phyloP scores from a whole-genome alignment of 2,329 filamentous ascomycete genomes.

The Lecanicillium sp. region DNA sequence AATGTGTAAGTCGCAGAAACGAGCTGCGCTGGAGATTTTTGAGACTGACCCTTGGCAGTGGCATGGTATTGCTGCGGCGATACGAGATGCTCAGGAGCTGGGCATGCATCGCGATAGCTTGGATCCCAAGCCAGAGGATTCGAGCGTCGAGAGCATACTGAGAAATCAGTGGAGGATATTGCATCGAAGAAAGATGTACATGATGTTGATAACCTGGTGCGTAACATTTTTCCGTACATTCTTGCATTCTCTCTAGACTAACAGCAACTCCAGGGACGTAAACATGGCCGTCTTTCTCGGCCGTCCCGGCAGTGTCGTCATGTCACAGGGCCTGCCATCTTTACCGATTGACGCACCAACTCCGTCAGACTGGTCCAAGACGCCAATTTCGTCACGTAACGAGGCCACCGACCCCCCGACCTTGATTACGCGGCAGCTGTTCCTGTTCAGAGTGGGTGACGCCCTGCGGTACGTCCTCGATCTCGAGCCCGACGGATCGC shows the following conservation, averaged over 20 bases:
- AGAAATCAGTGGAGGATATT: constrained; percentile 55
- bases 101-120: constrained; percentile 50
- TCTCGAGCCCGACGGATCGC: constrained; percentile 50
- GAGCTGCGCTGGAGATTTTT: too few relatives aligned
- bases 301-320: constrained; percentile 50
- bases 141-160: constrained; percentile 42
- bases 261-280: constrained; percentile 39
- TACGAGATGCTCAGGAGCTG: constrained; percentile 57
- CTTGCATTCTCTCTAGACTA: neutral
- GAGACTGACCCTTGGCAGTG: constrained; percentile 32
- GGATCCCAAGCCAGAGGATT: constrained; percentile 43
- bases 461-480: constrained; percentile 48
- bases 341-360: constrained; percentile 48
- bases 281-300: constrained; percentile 49
- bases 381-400: constrained; percentile 41
- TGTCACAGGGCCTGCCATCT: constrained; percentile 39
- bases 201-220: constrained; percentile 41
- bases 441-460: constrained; percentile 41
- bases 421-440: constrained; percentile 47
- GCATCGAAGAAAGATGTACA: constrained; percentile 49
- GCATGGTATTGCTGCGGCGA: constrained; percentile 50
- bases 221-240: neutral
- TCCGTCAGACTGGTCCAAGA: constrained; percentile 41
- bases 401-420: constrained; percentile 48
- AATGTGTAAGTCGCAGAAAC: constrained; percentile 46